Conservation (phyloP, 306 rosid genomes). For the Quillaja saponaria region DNA sequence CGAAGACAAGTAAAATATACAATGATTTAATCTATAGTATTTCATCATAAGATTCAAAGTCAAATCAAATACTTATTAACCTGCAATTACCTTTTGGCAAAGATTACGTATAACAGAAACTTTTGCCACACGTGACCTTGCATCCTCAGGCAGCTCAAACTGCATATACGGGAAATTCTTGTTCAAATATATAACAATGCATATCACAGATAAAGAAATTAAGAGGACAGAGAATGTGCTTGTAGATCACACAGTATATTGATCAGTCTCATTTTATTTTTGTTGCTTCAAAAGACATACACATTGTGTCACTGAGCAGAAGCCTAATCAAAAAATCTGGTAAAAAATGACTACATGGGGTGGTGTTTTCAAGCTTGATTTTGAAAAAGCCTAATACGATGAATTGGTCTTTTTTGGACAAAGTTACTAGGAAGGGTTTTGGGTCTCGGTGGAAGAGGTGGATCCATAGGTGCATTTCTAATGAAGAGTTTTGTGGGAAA, state of each 20-base stretch:
- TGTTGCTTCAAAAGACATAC: not conserved
- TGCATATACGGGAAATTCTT: constrained; percentile 33
- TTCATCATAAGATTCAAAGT: constrained; percentile 9
- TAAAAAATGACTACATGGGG: not conserved
- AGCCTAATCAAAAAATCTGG: not conserved
- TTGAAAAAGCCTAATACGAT: too few species aligned
- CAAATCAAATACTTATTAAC: constrained; percentile 2
- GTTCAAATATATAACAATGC: constrained; percentile 13
- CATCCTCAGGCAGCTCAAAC: constrained; percentile 85
- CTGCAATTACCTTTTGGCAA: constrained; percentile 70
- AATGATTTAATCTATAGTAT: not conserved
- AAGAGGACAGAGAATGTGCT: constrained; percentile 13
- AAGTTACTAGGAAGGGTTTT: too few species aligned
- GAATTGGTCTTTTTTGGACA: too few species aligned
- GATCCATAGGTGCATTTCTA: too few species aligned
- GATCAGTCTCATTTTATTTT: not conserved
- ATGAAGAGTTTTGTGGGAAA: too few species aligned
- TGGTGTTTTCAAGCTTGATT: too few species aligned
- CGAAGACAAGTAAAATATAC: not conserved
- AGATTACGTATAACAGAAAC: constrained; percentile 87
- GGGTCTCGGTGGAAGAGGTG: too few species aligned
- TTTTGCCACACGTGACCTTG: constrained; percentile 63
- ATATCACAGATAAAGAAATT: constrained; percentile 18
- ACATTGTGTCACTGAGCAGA: not conserved
- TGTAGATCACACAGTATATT: not conserved